Evolutionary conservation across 148 eudicot genomes (phyloP).

Genomic region (Pharnaceum exiguum): DNA sequence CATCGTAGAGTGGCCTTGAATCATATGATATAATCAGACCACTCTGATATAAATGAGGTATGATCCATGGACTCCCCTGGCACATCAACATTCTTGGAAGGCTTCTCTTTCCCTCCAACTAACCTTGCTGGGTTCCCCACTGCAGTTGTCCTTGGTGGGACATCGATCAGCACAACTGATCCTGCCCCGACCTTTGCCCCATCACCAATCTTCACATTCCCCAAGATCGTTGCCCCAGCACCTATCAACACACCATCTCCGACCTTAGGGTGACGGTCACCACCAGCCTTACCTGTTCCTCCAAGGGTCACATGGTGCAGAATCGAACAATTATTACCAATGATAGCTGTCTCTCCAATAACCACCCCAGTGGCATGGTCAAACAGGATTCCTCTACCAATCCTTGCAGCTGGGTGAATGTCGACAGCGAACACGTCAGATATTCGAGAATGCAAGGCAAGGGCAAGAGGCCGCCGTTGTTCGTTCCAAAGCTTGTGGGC

Average conservation of each 20-base stretch:
- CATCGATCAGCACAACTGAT: constrained; percentile 60
- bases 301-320: constrained; percentile 64
- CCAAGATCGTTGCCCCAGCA: constrained; percentile 59
- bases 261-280: constrained; percentile 67
- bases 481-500: constrained; percentile 58
- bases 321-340: constrained; percentile 60
- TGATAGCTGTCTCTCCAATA: constrained; percentile 63
- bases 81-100: constrained; percentile 37
- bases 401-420: constrained; percentile 60
- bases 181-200: constrained; percentile 78
- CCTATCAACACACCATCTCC: constrained; percentile 68
- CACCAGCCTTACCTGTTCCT: constrained; percentile 56
- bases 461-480: constrained; percentile 48
- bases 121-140: constrained; percentile 68
- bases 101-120: constrained; percentile 53
- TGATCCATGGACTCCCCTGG: constrained; percentile 72
- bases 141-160: constrained; percentile 56
- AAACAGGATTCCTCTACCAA: constrained; percentile 58
- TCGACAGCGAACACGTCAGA: constrained; percentile 63
- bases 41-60: constrained; percentile 52
- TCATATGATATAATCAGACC: constrained; percentile 45
- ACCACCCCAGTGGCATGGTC: constrained; percentile 78
- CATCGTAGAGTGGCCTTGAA: neutral
- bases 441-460: constrained; percentile 51
- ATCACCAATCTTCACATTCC: constrained; percentile 57